Base-by-base conservation (phyloP, 768 basidiomycete species). In the Phlegmacium glaucopus region DNA sequence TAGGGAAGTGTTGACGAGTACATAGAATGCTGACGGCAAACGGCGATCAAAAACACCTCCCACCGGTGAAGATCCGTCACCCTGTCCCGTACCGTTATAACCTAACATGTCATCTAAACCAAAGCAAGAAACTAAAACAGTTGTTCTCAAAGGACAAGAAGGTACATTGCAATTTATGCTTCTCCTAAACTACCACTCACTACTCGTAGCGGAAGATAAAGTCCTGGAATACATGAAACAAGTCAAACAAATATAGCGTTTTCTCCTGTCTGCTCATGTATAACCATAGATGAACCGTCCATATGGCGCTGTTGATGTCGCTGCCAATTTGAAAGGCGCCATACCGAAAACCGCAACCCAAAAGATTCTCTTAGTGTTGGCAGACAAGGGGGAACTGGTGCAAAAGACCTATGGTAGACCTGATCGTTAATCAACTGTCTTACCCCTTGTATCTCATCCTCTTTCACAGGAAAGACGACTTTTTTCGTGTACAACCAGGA, bases 281-380 rank as follows among this genome's bases (percentile, higher is more conserved):
- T 26, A 18, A 38, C 30, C 38, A 29, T 58, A 93, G 90, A 90
- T 92, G 81, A 95, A 95, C 65, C 78, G 92, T n/a, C 92, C 92
- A 6, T 94, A 85, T 59, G 92, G 92, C 7, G 91, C 90, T 50
- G 92, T 94, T 29, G 93, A 96, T 62, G 84, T 95, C 5, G 78
- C 88, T 12, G 90, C 92, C 9, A 96, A 96, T 66, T 70, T 96
- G 26, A 94, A 94, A 65, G 90, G 90, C 42, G 85, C 85, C 9
- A 84, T 95, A 4, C 83, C 90, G 6, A 96, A 96, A 62, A 69
- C 90, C 2, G 74, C 83, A 2, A 83, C 85, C 0, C 90, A 92
- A 61, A 96, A 95, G 69, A 87, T 94, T 39, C 74, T 95, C 11
- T 68, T 79, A 2, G 69, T 82, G 1, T 76, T 95, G 13, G 85